Percentiles rank a stretch among this genome's conserved stretches.
Conservation (phyloP, 257 asterid species). For the Solanum neorickii region DNA sequence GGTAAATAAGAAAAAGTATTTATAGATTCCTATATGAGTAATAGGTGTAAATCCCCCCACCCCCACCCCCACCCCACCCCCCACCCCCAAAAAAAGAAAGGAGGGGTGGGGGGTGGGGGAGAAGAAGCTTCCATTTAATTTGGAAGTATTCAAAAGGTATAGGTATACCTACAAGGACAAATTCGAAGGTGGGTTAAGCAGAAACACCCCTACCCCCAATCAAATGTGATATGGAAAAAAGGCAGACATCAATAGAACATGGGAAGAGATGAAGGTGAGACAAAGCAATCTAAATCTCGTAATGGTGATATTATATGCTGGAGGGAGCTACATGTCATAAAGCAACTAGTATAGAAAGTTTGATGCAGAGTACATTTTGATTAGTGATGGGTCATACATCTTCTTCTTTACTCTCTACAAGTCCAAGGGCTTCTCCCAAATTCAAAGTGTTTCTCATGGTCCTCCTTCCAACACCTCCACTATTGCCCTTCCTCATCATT, state of each 20-base stretch:
- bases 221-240: neutral
- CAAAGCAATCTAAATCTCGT: neutral
- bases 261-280: neutral
- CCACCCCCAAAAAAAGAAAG: too few species aligned
- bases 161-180: neutral
- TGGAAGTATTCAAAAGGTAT: neutral
- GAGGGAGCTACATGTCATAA: neutral
- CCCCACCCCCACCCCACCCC: neutral
- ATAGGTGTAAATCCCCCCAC: neutral
- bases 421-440: conserved; percentile 29
- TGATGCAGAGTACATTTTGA: neutral
- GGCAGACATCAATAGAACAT: neutral
- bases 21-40: too few species aligned
- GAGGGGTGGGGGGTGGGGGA: neutral
- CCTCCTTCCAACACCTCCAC: conserved; percentile 33
- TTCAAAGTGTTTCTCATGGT: conserved; percentile 28
- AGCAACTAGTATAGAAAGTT: neutral
- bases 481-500: conserved; percentile 37
- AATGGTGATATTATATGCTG: neutral
- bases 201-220: neutral
- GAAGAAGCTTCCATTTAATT: neutral
- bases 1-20: neutral
- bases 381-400: neutral
- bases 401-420: conserved; percentile 3
- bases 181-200: neutral